Base-by-base conservation (phyloP, 306 rosid genomes). In the Vicia faba region DNA sequence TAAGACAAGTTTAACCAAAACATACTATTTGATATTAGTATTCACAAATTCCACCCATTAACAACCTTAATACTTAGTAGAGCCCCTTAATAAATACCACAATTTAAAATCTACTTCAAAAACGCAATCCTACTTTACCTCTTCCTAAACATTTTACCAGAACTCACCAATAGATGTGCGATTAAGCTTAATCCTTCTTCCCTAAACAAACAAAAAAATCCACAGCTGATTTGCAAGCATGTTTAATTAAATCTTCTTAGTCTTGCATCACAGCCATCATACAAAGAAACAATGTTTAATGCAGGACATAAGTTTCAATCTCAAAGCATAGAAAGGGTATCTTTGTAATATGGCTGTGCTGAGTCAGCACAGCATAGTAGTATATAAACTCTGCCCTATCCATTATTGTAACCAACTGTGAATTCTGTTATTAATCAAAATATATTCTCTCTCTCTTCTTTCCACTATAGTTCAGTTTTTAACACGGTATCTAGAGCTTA, bases 211-310 rank as follows among this genome's bases (percentile, higher is more conserved):
- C 31, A 59, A 38, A 23, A 58, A 19, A 66, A 4, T 31, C 45
- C 0, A 36, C 0, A 26, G 20, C 40, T 68, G 19, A 63, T 67
- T 67, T 13, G 9, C 5, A 39, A 12, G 41, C 35, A 63, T 8
- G 14, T 6, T 63, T 26, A 23, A 55, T 9, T 63, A 20, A 68
- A 69, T 38, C 12, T 11, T 61, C 16, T 10, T 23, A 55, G 15
- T 60, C 64, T 40, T 58, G 12, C 40, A 64, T 60, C 75, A 46
- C 75, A 46, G 18, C 49, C 35, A 40, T 14, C 76, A 55, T 43
- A 55, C 38, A 55, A 44, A 18, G 57, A 29, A 51, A 60, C n/a
- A 11, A 23, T 4, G 70, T 33, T 16, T 33, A 33, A 29, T 36
- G 45, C 14, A 69, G 33, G 38, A 54, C 20, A 16, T 15, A 66